Evolutionary conservation across 768 basidiomycete genomes (phyloP), one percentile per base, ranked within the genome.

Genomic region (Lentinula lateritia): DNA sequence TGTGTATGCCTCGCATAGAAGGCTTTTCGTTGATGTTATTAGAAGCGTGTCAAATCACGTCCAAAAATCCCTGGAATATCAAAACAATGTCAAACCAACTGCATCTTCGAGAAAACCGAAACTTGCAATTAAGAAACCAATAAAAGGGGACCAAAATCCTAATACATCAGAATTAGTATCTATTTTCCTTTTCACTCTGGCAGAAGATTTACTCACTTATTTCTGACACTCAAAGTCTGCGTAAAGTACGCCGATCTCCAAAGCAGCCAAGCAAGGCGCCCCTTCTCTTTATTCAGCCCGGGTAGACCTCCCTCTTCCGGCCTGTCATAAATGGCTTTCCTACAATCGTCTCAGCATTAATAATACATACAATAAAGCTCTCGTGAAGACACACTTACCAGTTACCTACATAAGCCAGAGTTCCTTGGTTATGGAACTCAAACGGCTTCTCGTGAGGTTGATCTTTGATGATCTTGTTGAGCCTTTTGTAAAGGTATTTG

Each of bases 191-290:
- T 28, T 6, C 6, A 43, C 16, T 32, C 9, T 18, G 23, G n/a
- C 5, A 50, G 23, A 7, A 52, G 45, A 46, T 20, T 52, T 4
- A 78, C 80, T 66, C 64, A 86, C 85, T 85, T 89, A 72, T 91
- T 91, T 71, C 88, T 77, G 64, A 81, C 62, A 68, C 87, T 90
- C 58, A 92, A 71, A 4, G 89, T 89, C 83, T 83, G 84, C 5
- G 88, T 88, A 70, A 90, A 89, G 73, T 93, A 92, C 1, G 90
- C 89, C 16, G 86, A 88, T 58, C 90, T 79, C 90, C 90, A 92
- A 52, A 92, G 76, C 36, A 92, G 75, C 89, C 89, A 92, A 10
- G 90, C 90, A 42, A 89, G 63, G 41, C 87, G 79, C 32, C 89
- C 85, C 42, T 83, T 78, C 73, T 90, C 83, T 70, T 83, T 85